These are phyloP conservation scores for Ganoderma multipileum DNA, from an alignment of 1,284 basidiomycete genomes.

Conservation along the genomic window DNA sequence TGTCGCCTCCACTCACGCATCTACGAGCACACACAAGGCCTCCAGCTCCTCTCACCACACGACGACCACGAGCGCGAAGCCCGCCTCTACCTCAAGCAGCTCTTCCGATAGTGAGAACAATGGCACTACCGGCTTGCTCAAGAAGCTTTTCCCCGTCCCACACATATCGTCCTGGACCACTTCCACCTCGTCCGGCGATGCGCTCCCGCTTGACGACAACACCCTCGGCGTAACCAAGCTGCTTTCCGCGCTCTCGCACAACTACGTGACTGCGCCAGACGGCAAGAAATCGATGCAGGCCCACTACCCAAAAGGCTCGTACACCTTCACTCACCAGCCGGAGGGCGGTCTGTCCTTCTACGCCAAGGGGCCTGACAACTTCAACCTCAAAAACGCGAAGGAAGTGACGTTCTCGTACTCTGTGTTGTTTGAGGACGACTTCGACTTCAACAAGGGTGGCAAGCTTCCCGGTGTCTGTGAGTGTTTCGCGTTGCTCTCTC, in stretches of 20 bases:
- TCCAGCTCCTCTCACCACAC: conserved; percentile 14
- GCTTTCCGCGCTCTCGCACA: conserved; percentile 46
- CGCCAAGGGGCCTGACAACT: conserved; percentile 48
- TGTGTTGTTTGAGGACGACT: conserved; percentile 63
- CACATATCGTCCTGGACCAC: conserved; percentile 51
- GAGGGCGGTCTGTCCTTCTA: conserved; percentile 72
- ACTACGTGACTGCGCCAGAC: conserved; percentile 52
- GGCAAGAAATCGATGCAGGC: conserved; percentile 58
- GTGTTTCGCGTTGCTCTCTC: conserved; percentile 17
- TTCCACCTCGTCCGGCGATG: conserved; percentile 37
- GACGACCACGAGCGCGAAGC: conserved; percentile 2
- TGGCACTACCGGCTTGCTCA: conserved; percentile 28
- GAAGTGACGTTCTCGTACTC: conserved; percentile 63
- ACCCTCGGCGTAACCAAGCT: conserved; percentile 52
- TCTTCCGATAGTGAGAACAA: conserved; percentile 4
- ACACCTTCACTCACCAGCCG: conserved; percentile 60
- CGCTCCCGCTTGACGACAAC: conserved; percentile 49
- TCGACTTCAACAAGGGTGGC: conserved; percentile 47
- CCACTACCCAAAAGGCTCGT: conserved; percentile 62
- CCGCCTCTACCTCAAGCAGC: conserved; percentile 13
- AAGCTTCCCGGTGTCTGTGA: conserved; percentile 43
- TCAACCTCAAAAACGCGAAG: conserved; percentile 52
- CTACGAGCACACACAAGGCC: conserved; percentile 11
- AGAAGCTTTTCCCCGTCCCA: conserved; percentile 52
- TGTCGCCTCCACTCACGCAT: conserved; percentile 19